Evolutionary conservation across 495 filamentous ascomycete genomes (phyloP).

Genomic region (Talaromyces liani): DNA sequence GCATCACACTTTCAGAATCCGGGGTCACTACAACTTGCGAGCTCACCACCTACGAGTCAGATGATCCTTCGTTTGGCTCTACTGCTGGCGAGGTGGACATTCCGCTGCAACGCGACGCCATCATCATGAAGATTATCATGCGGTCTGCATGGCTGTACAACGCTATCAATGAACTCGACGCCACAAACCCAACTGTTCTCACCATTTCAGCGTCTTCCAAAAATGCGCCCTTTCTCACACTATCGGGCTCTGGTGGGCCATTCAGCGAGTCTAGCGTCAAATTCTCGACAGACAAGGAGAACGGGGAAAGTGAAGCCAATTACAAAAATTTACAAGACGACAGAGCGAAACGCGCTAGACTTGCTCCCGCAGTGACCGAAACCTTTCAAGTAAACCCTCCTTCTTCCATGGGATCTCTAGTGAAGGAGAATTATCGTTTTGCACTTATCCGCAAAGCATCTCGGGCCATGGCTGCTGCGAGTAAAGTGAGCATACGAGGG

Average conservation of each 20-base stretch:
- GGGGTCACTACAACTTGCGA: conserved; percentile 89
- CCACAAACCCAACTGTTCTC: conserved; percentile 55
- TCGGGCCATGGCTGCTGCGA: conserved; percentile 83
- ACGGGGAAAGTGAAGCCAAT: conserved; percentile 12
- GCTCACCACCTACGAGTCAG: conserved; percentile 79
- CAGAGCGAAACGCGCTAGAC: conserved; percentile 40
- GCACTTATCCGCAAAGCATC: conserved; percentile 71
- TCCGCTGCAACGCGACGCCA: conserved; percentile 68
- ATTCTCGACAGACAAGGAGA: conserved; percentile 60
- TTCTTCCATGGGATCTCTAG: conserved; percentile 30
- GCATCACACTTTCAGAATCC: conserved; percentile 72
- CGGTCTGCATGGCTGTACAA: conserved; percentile 75
- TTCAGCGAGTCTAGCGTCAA: conserved; percentile 78
- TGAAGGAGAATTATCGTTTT: conserved; percentile 63
- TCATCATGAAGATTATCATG: conserved; percentile 93
- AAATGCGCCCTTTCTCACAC: conserved; percentile 59
- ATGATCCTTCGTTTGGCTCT: conserved; percentile 19
- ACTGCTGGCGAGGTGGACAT: conserved; percentile 55
- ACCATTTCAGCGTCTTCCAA: conserved; percentile 56
- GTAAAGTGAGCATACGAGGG: conserved; percentile 83
- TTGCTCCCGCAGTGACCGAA: conserved; percentile 39
- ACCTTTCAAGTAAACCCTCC: conserved; percentile 43
- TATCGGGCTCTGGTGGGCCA: conserved; percentile 61
- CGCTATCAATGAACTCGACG: conserved; percentile 74
- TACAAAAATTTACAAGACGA: conserved; percentile 29